Evolutionary conservation across 2,329 filamentous ascomycete genomes (phyloP).

Genomic region (Aspergillus pseudonomiae): DNA sequence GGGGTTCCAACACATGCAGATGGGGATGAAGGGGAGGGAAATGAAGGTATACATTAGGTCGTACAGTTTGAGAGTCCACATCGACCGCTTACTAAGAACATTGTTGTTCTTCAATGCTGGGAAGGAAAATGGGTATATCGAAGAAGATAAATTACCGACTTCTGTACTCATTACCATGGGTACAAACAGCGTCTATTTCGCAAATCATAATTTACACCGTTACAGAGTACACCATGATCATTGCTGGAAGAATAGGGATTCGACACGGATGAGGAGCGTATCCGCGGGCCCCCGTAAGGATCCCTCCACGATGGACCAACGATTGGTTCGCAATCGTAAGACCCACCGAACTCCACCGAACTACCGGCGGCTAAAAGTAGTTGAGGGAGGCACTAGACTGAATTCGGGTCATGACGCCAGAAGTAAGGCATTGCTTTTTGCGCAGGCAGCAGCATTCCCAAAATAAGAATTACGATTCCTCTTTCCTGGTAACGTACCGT

Average conservation of each 20-base stretch:
- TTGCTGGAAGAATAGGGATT: neutral
- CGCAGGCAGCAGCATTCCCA: constrained; percentile 9
- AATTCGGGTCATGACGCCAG: neutral
- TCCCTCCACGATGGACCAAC: neutral
- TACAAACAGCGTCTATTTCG: neutral
- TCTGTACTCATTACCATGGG: neutral
- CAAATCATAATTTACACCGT: neutral
- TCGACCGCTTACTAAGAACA: no score
- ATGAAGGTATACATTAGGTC: neutral
- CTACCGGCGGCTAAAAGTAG: constrained; percentile 1
- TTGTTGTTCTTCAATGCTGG: no score
- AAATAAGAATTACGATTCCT: neutral
- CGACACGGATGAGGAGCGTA: neutral
- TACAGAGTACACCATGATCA: neutral
- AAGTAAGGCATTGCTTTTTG: constrained; percentile 7
- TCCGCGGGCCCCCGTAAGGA: neutral
- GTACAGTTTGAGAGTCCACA: neutral
- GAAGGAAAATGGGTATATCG: neutral
- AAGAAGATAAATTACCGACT: neutral
- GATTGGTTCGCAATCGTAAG: neutral
- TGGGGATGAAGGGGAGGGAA: neutral
- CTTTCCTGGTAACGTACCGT: neutral
- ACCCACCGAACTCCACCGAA: neutral
- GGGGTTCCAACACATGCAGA: neutral
- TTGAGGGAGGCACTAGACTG: neutral